Evolutionary conservation across 2,329 filamentous ascomycete genomes (phyloP).

Genomic region (Aspergillus novofumigatus): DNA sequence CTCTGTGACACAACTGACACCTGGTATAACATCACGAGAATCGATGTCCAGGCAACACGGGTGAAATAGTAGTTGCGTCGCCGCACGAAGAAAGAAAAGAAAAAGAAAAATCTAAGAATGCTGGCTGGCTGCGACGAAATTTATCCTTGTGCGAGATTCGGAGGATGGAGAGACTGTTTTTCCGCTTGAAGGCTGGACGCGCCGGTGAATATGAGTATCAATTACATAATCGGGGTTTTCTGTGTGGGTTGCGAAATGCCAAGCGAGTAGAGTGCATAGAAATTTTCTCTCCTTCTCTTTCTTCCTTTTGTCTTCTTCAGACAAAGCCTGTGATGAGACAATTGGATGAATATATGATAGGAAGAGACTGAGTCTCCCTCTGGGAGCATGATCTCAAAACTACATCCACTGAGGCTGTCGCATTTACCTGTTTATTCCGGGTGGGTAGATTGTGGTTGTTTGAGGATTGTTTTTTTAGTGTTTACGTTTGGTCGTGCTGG

Average conservation of each 20-base stretch:
- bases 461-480: neutral
- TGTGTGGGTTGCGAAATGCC: neutral
- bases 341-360: slow-evolving; percentile 41
- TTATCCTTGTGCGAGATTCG: slow-evolving; percentile 23
- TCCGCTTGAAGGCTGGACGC: slow-evolving; percentile 5
- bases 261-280: slow-evolving; percentile 5
- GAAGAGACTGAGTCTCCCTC: slow-evolving; percentile 44
- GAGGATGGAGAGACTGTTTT: slow-evolving; percentile 10
- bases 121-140: neutral
- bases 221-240: slow-evolving; percentile 4
- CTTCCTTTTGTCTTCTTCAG: slow-evolving; percentile 17
- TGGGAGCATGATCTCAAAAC: slow-evolving; percentile 38
- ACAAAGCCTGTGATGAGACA: slow-evolving; percentile 41
- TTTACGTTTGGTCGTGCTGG: neutral
- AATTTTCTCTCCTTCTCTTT: slow-evolving; percentile 8
- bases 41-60: slow-evolving; percentile 75
- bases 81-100: slow-evolving; percentile 70
- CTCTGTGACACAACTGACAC: slow-evolving; percentile 80
- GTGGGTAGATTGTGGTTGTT: neutral
- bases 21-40: slow-evolving; percentile 51
- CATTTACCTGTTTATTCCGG: slow-evolving; percentile 7
- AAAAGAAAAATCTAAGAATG: slow-evolving; percentile 36
- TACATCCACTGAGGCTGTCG: slow-evolving; percentile 40
- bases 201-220: neutral
- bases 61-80: slow-evolving; percentile 67